Percentiles rank a stretch among this genome's conserved stretches.
Evolutionary conservation across 441 rosid genomes (phyloP).

Genomic region (Croton laevigatus): DNA sequence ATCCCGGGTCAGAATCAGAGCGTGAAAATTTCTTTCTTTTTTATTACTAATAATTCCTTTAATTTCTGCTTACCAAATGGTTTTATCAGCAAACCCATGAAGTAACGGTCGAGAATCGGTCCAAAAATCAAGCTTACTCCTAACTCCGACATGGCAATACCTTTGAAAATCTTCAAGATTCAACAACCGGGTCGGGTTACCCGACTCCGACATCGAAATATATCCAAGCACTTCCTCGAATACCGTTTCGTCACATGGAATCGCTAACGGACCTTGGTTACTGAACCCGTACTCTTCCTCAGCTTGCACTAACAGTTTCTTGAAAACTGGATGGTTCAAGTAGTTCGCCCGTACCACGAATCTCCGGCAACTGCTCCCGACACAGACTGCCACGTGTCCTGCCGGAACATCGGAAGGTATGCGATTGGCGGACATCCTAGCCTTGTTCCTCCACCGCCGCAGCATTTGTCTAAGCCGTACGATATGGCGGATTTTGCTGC

Average conservation of each 20-base stretch:
- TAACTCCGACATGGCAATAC: constrained; percentile 45
- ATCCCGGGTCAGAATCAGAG: constrained; percentile 37
- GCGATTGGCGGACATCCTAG: constrained; percentile 50
- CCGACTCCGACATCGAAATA: constrained; percentile 57
- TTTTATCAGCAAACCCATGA: constrained; percentile 44
- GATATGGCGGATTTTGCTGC: constrained; percentile 91
- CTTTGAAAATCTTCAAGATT: constrained; percentile 53
- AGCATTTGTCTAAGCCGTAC: constrained; percentile 84
- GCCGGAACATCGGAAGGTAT: constrained; percentile 83
- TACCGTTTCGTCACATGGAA: constrained; percentile 85
- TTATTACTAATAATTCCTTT: neutral
- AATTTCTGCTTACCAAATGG: constrained; percentile 36
- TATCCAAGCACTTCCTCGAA: constrained; percentile 69
- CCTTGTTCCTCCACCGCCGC: constrained; percentile 79
- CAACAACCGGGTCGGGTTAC: constrained; percentile 37
- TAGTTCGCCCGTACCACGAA: constrained; percentile 80
- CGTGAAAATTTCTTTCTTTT: neutral
- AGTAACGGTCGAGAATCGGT: constrained; percentile 74
- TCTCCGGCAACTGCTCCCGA: constrained; percentile 63
- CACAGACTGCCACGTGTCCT: constrained; percentile 88
- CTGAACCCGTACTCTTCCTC: constrained; percentile 90
- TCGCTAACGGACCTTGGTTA: constrained; percentile 68
- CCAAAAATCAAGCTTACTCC: constrained; percentile 44
- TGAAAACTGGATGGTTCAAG: constrained; percentile 80
- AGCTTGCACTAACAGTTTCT: constrained; percentile 57